Evolutionary conservation across 1,284 basidiomycete species (phyloP), one percentile per base, ranked within the genome.

Genomic region (Ceratobasidium sp.): DNA sequence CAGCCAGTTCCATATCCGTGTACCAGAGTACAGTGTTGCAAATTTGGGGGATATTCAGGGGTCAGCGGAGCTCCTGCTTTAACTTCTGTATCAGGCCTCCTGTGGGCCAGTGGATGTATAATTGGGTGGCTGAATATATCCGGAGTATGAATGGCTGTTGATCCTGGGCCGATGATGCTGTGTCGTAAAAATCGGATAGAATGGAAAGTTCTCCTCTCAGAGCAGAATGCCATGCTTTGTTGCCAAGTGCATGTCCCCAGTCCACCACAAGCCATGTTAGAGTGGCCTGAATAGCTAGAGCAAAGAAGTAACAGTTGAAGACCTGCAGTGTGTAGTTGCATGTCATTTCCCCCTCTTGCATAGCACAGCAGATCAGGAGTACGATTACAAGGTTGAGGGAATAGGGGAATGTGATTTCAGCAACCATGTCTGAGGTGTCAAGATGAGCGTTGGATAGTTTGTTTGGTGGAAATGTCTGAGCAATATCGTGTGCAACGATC

Each of bases 281-380:
- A 0, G 23, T 27, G 27, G 57, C 59, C 30, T 73, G 70, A 7
- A 73, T 73, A 8, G 59, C 59, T 2, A 73, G 57, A 1, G 70
- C 59, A 62, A 73, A 62, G 46, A 73, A 73, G 20, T 73, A 73
- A 46, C 70, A 73, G 59, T 73, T 73, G 59, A 50, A 73, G 1
- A 0, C 18, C 8, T 62, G 41, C 7, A 73, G 18, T 5, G 41
- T 73, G 41, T 73, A 73, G 27, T 73, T 73, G 41, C 46, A 23
- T 2, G 70, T 62, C 20, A 52, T 73, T 18, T 73, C 59, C 27
- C 70, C 44, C 30, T 73, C 70, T 10, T 73, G 70, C 23, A 73
- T 73, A 10, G 70, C 70, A 33, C 70, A 57, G 20, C 55, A 62
- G n/a, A 73, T 35, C 44, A 16, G 30, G 6, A 73, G 54, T 6